Percentiles rank a stretch among this genome's conserved stretches.
Evolutionary conservation across 768 basidiomycete genomes (phyloP).

Genomic region (Chlorophyllum brunneum): DNA sequence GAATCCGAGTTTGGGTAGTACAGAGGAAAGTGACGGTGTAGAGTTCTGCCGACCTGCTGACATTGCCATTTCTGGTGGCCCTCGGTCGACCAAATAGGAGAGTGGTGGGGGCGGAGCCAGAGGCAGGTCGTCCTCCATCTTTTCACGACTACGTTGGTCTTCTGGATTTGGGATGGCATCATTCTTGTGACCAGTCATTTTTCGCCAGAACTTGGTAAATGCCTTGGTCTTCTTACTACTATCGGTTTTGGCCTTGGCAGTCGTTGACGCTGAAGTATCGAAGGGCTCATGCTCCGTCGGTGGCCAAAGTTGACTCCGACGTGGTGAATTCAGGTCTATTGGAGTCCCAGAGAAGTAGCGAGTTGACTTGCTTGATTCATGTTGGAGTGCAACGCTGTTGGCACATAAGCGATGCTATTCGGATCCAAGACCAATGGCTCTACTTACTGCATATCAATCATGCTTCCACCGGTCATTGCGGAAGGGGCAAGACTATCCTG

Average conservation of each 20-base stretch:
- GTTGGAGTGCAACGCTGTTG: slow-evolving; percentile 71
- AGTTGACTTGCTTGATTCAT: slow-evolving; percentile 43
- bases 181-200: slow-evolving; percentile 59
- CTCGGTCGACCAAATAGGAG: slow-evolving; percentile 76
- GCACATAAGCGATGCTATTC: slow-evolving; percentile 11
- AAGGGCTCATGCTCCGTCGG: slow-evolving; percentile 28
- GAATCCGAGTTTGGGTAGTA: slow-evolving; percentile 50
- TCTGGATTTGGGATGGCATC: slow-evolving; percentile 23
- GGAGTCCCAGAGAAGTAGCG: slow-evolving; percentile 25
- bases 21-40: slow-evolving; percentile 63
- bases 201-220: slow-evolving; percentile 76
- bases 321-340: slow-evolving; percentile 36
- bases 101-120: slow-evolving; percentile 89
- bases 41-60: slow-evolving; percentile 55
- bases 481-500: slow-evolving; percentile 81
- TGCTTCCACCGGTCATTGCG: slow-evolving; percentile 74
- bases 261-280: slow-evolving; percentile 15
- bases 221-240: slow-evolving; percentile 66
- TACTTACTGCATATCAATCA: slow-evolving; percentile 91
- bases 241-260: slow-evolving; percentile 47
- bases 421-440: slow-evolving; percentile 3
- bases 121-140: slow-evolving; percentile 65
- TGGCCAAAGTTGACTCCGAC: slow-evolving; percentile 54
- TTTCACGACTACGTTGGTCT: slow-evolving; percentile 33
- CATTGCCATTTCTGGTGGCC: slow-evolving; percentile 41